Percentiles rank a stretch among this genome's conserved stretches.
Conservation (phyloP, 75 land plant species). For the Pinus taeda region DNA sequence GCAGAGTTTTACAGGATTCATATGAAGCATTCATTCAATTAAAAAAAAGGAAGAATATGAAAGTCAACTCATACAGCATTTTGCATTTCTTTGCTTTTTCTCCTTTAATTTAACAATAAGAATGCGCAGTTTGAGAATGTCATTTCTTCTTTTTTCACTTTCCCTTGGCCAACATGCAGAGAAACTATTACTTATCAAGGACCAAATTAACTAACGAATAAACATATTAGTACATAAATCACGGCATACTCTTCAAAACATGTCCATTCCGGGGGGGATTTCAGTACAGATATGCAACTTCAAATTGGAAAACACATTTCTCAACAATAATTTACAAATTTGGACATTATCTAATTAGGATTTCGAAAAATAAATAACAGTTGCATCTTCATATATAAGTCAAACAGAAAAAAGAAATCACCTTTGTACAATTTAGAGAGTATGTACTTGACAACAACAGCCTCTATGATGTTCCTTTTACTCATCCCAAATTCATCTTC, state of each 20-base stretch:
- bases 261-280: no score
- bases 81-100: no score
- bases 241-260: not conserved
- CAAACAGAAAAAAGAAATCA: not conserved
- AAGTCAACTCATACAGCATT: no score
- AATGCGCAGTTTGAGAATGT: no score
- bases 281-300: no score
- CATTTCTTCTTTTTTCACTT: no score
- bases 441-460: constrained; percentile 37
- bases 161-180: not conserved
- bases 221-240: not conserved
- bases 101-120: no score
- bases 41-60: no score
- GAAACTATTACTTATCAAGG: not conserved
- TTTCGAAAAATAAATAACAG: not conserved
- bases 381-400: not conserved
- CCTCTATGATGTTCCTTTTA: constrained; percentile 67
- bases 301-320: no score
- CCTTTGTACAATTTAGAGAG: constrained; percentile 11
- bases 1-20: no score
- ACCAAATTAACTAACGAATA: not conserved
- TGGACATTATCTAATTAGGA: not conserved
- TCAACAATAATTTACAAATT: no score
- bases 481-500: constrained; percentile 42
- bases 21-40: no score